These are phyloP conservation scores for Acer negundo DNA, from an alignment of 345 rosid species.

Conservation along the genomic window DNA sequence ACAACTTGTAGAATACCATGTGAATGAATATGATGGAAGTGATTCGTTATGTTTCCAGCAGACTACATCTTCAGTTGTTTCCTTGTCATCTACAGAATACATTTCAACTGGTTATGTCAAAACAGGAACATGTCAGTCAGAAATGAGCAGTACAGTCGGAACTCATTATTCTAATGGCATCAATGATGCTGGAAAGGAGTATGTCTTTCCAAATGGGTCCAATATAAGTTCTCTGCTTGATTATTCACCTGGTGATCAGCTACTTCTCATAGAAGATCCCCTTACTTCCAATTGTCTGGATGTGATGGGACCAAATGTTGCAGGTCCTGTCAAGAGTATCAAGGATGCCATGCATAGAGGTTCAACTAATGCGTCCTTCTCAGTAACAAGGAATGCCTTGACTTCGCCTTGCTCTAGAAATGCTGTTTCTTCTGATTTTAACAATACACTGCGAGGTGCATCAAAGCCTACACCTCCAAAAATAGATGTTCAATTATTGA, in stretches of 20 bases:
- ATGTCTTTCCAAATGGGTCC: constrained; percentile 10
- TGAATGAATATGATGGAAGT: constrained; percentile 21
- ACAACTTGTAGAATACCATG: constrained; percentile 27
- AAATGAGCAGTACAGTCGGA: constrained; percentile 17
- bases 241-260: constrained; percentile 21
- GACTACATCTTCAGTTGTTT: constrained; percentile 32
- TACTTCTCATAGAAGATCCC: constrained; percentile 17
- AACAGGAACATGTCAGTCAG: constrained; percentile 29
- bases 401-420: constrained; percentile 26
- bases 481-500: constrained; percentile 39
- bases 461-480: constrained; percentile 31
- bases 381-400: constrained; percentile 14
- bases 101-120: constrained; percentile 16
- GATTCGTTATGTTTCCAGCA: constrained; percentile 28
- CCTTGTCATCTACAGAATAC: constrained; percentile 27
- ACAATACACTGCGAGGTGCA: constrained; percentile 20
- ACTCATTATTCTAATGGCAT: constrained; percentile 19
- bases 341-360: constrained; percentile 3
- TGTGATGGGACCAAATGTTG: constrained; percentile 5
- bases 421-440: constrained; percentile 26
- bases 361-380: constrained; percentile 26
- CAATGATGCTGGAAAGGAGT: constrained; percentile 18
- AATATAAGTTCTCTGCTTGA: constrained; percentile 9
- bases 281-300: constrained; percentile 14
- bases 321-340: constrained; percentile 1